A percentile compares a stretch with the other conserved stretches of the same genome.
phyloP scores from a whole-genome alignment of 1,284 basidiomycete species.

The Ceratobasidium sp. region DNA sequence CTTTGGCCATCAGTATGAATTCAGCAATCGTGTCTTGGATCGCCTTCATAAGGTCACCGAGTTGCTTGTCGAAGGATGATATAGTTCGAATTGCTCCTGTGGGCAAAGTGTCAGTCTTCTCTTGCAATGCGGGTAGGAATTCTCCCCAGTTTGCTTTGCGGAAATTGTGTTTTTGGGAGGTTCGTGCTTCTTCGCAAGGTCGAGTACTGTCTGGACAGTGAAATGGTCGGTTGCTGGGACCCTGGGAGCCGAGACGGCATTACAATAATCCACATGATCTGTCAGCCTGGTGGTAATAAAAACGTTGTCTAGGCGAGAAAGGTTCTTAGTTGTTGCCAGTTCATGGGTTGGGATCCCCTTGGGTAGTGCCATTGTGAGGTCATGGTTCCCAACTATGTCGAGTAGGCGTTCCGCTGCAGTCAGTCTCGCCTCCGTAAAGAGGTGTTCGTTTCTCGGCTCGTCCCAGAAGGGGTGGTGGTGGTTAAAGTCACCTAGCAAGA shows the following conservation, averaged over 20 bases:
- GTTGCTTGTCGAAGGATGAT: conserved; percentile 29
- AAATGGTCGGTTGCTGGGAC: conserved; percentile 6
- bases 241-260: neutral
- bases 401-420: neutral
- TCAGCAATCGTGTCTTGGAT: conserved; percentile 4
- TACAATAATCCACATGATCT: neutral
- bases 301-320: conserved; percentile 14
- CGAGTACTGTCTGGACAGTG: neutral
- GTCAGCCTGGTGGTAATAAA: neutral
- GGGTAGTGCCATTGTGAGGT: conserved; percentile 12
- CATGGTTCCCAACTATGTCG: neutral
- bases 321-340: neutral
- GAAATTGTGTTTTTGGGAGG: neutral
- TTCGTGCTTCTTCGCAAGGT: neutral
- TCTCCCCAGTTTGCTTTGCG: conserved; percentile 40
- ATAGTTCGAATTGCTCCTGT: neutral
- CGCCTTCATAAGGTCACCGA: neutral
- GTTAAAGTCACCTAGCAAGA: conserved; percentile 58
- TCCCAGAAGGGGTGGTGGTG: conserved; percentile 60
- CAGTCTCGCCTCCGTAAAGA: conserved; percentile 28
- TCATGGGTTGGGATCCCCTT: neutral
- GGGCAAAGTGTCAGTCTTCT: neutral
- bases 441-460: conserved; percentile 44
- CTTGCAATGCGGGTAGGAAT: conserved; percentile 26
- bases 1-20: neutral